Conservation (phyloP, 352 stramenopile genomes). For the Pythium periplocum region DNA sequence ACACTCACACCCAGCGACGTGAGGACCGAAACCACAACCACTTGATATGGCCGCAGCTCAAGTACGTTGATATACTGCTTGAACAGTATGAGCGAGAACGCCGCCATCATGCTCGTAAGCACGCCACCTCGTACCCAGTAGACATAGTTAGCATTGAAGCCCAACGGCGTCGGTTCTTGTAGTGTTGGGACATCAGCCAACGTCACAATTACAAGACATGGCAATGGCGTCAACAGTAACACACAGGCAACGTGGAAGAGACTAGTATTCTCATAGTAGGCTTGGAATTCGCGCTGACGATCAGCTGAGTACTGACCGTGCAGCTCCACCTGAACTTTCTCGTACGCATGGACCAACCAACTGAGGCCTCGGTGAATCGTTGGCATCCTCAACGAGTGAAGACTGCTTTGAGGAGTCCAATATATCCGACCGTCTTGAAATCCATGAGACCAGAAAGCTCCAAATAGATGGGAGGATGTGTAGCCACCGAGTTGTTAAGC, state of each 20-base stretch:
- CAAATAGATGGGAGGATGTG: too few relatives aligned
- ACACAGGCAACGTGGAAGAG: background rate
- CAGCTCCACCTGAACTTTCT: slow-evolving; percentile 22
- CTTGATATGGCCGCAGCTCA: slow-evolving; percentile 2
- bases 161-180: background rate
- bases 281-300: slow-evolving; percentile 11
- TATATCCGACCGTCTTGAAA: too few relatives aligned
- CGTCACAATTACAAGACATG: slow-evolving; percentile 7
- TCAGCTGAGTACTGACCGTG: slow-evolving; percentile 32
- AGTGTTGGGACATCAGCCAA: slow-evolving; percentile 11
- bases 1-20: slow-evolving; percentile 4
- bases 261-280: background rate
- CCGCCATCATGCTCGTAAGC: slow-evolving; percentile 10
- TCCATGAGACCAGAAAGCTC: too few relatives aligned
- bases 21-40: slow-evolving; percentile 1
- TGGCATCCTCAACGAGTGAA: too few relatives aligned
- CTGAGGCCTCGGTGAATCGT: too few relatives aligned
- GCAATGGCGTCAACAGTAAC: slow-evolving; percentile 7
- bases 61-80: slow-evolving; percentile 4
- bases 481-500: too few relatives aligned
- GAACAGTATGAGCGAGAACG: slow-evolving; percentile 9
- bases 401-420: too few relatives aligned
- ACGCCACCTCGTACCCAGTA: slow-evolving; percentile 17
- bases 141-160: background rate
- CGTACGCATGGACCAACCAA: too few relatives aligned